These are phyloP conservation scores for Panicum virgatum DNA, from an alignment of 202 grass and related monocot genomes.

Conservation along the genomic window DNA sequence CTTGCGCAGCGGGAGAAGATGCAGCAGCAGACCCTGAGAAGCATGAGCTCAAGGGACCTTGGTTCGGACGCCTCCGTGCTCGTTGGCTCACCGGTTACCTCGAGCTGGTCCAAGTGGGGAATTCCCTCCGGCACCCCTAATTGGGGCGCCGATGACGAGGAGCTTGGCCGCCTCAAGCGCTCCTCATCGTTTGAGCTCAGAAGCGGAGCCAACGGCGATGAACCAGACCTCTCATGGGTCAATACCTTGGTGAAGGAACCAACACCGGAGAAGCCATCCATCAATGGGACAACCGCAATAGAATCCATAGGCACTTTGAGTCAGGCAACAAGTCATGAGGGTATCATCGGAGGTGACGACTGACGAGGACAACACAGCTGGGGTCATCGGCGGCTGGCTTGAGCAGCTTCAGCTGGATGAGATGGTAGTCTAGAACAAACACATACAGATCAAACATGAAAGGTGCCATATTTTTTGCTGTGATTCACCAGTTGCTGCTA, in stretches of 20 bases:
- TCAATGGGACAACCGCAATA: not conserved
- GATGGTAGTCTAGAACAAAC: constrained; percentile 56
- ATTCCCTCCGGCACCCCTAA: constrained; percentile 45
- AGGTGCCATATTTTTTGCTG: constrained; percentile 29
- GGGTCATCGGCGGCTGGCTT: constrained; percentile 67
- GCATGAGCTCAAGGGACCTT: constrained; percentile 69
- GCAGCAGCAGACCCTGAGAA: constrained; percentile 67
- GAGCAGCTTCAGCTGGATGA: constrained; percentile 92
- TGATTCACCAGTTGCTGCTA: constrained; percentile 24
- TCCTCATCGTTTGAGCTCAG: constrained; percentile 63
- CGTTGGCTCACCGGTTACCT: constrained; percentile 57
- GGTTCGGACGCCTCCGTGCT: constrained; percentile 35
- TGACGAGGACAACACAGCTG: constrained; percentile 38
- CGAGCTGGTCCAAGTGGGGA: constrained; percentile 67
- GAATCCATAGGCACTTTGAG: constrained; percentile 41
- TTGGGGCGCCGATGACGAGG: constrained; percentile 61
- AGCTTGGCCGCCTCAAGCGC: constrained; percentile 55
- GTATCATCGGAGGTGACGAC: constrained; percentile 1
- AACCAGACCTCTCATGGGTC: constrained; percentile 86
- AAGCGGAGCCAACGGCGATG: constrained; percentile 41
- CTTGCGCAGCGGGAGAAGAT: constrained; percentile 76
- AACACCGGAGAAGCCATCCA: constrained; percentile 42
- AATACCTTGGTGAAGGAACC: constrained; percentile 73
- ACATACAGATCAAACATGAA: constrained; percentile 38
- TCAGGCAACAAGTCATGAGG: constrained; percentile 22